A percentile compares a stretch with the other conserved stretches of the same genome.
phyloP scores from a whole-genome alignment of 768 basidiomycete genomes.

The Serendipita sp. region DNA sequence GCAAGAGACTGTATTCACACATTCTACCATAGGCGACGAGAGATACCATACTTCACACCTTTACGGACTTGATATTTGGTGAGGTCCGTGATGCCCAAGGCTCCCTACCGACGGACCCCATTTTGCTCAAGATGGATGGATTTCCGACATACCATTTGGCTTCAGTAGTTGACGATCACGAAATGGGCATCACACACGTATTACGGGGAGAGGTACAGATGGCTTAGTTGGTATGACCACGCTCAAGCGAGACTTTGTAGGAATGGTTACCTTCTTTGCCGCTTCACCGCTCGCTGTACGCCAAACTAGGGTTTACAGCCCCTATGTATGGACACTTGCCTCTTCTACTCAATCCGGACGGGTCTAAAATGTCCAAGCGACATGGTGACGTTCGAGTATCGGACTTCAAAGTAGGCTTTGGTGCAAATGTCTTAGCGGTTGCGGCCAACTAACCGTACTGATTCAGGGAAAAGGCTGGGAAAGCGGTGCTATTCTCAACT shows the following conservation, averaged over 20 bases:
- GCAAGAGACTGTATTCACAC: background rate
- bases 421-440: no score
- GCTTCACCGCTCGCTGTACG: constrained; percentile 80
- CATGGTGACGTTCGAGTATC: constrained; percentile 77
- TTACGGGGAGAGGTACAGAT: constrained; percentile 73
- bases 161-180: constrained; percentile 87
- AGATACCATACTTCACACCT: constrained; percentile 34
- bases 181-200: constrained; percentile 94
- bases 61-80: constrained; percentile 64
- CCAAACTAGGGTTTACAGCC: constrained; percentile 48
- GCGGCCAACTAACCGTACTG: background rate
- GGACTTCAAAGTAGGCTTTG: constrained; percentile 33
- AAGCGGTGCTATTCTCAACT: constrained; percentile 75
- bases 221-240: no score
- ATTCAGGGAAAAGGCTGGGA: constrained; percentile 75
- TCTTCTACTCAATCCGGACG: constrained; percentile 75
- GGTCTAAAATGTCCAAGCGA: constrained; percentile 89
- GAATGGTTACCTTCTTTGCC: constrained; percentile 95
- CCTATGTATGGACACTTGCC: constrained; percentile 89
- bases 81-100: constrained; percentile 54
- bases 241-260: no score
- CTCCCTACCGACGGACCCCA: constrained; percentile 74
- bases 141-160: constrained; percentile 97
- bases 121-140: constrained; percentile 79
- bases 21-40: constrained; percentile 37